phyloP scores from a whole-genome alignment of 306 rosid genomes.

The Castanea mollissima region DNA sequence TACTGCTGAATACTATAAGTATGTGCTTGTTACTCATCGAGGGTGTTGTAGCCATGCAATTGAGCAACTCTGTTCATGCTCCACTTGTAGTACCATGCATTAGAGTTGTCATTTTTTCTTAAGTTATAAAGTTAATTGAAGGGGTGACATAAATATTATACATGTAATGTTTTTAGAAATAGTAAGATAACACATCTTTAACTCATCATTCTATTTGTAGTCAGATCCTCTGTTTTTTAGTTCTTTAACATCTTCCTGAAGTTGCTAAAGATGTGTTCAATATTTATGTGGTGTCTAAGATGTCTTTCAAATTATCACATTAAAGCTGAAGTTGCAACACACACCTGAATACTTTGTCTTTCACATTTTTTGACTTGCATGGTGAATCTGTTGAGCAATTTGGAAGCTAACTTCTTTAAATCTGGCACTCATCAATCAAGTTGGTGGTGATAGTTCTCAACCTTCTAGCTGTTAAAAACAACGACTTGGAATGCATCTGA shows the following conservation, averaged over 20 bases:
- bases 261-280: too few relatives aligned
- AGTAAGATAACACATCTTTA: background rate
- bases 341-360: background rate
- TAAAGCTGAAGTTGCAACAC: background rate
- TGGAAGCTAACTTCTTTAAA: conserved; percentile 17
- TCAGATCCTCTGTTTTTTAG: background rate
- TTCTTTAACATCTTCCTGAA: background rate
- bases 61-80: background rate
- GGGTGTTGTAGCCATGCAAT: background rate
- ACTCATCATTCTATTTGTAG: background rate
- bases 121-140: background rate
- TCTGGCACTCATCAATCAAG: background rate
- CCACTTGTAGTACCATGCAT: background rate
- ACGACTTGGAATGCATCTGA: too few relatives aligned
- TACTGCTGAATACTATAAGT: background rate
- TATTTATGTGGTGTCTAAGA: background rate
- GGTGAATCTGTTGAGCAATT: background rate
- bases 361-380: background rate
- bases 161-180: background rate
- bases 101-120: background rate
- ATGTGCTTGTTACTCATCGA: background rate
- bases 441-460: too few relatives aligned
- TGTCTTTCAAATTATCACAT: background rate
- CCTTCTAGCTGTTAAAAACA: background rate
- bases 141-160: background rate